phyloP scores from a whole-genome alignment of 805 yeast species.

The Sugiyamaella americana region DNA sequence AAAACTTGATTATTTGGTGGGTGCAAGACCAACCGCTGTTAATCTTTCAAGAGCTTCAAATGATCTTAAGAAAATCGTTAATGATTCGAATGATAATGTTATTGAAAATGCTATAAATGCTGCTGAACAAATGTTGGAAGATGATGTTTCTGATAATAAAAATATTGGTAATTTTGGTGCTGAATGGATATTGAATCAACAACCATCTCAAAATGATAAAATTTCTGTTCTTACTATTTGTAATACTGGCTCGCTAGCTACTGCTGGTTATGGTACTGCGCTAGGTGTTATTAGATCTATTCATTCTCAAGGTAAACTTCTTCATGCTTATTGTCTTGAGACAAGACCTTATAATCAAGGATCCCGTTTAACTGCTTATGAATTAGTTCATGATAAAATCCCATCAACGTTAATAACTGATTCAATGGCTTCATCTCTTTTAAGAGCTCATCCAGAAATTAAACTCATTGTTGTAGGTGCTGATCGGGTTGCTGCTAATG shows the following conservation, averaged over 20 bases:
- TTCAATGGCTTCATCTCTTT: constrained; percentile 79
- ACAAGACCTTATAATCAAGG: constrained; percentile 98
- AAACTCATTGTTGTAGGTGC: constrained; percentile 91
- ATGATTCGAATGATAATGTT: constrained; percentile 26
- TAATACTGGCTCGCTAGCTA: constrained; percentile 94
- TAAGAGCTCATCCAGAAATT: constrained; percentile 58
- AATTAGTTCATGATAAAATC: constrained; percentile 73
- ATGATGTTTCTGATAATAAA: constrained; percentile 72
- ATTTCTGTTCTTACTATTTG: constrained; percentile 87
- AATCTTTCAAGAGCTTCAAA: constrained; percentile 72
- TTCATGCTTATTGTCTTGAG: constrained; percentile 80
- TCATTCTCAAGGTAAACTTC: constrained; percentile 44
- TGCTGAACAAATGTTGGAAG: constrained; percentile 52
- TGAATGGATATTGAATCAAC: constrained; percentile 49
- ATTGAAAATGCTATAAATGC: constrained; percentile 32
- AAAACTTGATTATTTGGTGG: constrained; percentile 58
- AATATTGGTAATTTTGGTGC: constrained; percentile 79
- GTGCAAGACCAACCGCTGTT: constrained; percentile 94
- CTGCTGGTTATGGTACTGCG: constrained; percentile 97
- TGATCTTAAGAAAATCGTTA: constrained; percentile 37
- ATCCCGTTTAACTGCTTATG: constrained; percentile 86
- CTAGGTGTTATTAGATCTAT: constrained; percentile 83
- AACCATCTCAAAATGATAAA: constrained; percentile 48
- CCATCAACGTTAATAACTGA: constrained; percentile 89
- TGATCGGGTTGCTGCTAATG: constrained; percentile 86